These are phyloP conservation scores for Graphilbum ipis-grandicollis DNA, from an alignment of 2,329 filamentous ascomycete genomes.

Conservation along the genomic window DNA sequence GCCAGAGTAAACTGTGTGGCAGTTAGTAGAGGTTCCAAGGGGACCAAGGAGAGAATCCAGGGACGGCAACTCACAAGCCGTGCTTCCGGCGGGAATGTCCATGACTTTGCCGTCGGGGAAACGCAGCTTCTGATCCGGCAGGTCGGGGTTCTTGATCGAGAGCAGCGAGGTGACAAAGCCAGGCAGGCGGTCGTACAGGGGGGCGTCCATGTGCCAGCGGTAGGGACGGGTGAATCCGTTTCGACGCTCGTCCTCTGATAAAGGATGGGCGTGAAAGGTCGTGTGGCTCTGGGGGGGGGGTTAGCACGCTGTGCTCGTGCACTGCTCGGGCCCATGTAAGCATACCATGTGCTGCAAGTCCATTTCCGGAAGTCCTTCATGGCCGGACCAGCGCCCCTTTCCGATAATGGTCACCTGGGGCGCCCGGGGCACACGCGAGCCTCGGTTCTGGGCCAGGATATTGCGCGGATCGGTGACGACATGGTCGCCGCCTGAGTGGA, in stretches of 20 bases:
- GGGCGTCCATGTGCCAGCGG: slow-evolving; percentile 66
- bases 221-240: slow-evolving; percentile 40
- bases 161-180: slow-evolving; percentile 55
- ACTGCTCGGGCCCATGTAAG: no score
- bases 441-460: slow-evolving; percentile 7
- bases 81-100: slow-evolving; percentile 5
- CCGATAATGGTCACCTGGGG: slow-evolving; percentile 8
- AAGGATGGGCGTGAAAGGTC: slow-evolving; percentile 6
- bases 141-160: slow-evolving; percentile 49
- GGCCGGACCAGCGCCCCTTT: slow-evolving; percentile 1
- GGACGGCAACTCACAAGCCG: slow-evolving; percentile 3
- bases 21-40: background rate
- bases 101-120: slow-evolving; percentile 6
- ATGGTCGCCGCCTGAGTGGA: slow-evolving; percentile 7
- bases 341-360: no score
- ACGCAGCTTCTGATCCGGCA: slow-evolving; percentile 5
- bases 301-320: no score
- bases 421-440: slow-evolving; percentile 5
- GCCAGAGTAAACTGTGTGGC: slow-evolving; percentile 5
- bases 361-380: no score
- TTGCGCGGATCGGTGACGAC: slow-evolving; percentile 8
- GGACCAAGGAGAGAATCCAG: background rate
- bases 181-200: slow-evolving; percentile 54
- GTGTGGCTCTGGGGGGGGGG: slow-evolving; percentile 6
- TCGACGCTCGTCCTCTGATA: slow-evolving; percentile 23